Evolutionary conservation across 164 flowering plant species (phyloP), one percentile per base, ranked within the genome.

Genomic region (Berberis vulgaris): DNA sequence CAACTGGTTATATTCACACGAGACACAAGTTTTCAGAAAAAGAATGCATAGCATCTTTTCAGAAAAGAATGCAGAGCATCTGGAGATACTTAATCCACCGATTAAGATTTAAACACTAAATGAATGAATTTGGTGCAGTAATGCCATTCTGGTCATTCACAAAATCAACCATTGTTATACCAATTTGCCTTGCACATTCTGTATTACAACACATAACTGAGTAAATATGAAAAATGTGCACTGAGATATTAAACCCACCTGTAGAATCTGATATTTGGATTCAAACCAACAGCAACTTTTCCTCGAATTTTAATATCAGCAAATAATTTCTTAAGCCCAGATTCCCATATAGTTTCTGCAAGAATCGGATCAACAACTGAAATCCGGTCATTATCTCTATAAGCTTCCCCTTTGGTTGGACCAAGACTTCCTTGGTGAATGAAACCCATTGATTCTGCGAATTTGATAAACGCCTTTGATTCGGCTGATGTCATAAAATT

Each of bases 401-500:
- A 91, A 53, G 98, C 98, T 76, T 94, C 97, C 39, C 98, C 98
- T 67, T 80, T 76, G 9, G 88, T 65, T 10, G 96, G 97, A 49
- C 97, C 97, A 71, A 81, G 96, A 68, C 98, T 94, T 44, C 96
- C 97, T 83, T 94, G 97, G 67, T 87, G 93, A 9, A 57, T 74
- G 77, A 94, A 94, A 40, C 97, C 97, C 52, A 82, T 67, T 1
- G 87, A 77, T 65, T 91, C 98, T 39, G 97, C 95, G 67, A 60
- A 78, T 68, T 78, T 76, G 41, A 88, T 44, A 59, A 94, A 94
- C 47, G 82, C 88, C 71, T 76, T 83, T 12, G 93, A 85, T 67
- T 94, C 97, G 61, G 76, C 82, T 44, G 88, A 69, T 10, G 96
- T 78, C 38, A 89, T 74, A 63, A 87, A 87, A 71, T 87, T 82